Conservation (phyloP, 2,329 filamentous ascomycete genomes). For the Neurospora sp. region DNA sequence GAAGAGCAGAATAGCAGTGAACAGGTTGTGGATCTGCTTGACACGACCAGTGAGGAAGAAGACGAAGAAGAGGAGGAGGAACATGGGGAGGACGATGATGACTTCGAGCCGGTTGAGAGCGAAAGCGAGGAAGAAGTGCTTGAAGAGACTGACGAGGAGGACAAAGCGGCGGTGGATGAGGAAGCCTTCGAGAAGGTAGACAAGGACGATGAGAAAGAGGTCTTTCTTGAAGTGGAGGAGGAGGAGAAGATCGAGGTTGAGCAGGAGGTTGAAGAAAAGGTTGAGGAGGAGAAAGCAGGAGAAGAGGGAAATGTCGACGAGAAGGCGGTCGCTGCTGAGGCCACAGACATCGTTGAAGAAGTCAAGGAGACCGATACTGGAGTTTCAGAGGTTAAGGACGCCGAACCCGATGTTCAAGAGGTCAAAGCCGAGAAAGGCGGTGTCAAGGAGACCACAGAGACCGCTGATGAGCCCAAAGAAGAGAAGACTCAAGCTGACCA, state of each 20-base stretch:
- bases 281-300: not conserved
- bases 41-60: not conserved
- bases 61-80: not conserved
- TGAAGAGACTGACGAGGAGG: not conserved
- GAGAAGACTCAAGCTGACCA: conserved; percentile 1
- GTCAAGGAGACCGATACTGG: not conserved
- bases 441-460: not conserved
- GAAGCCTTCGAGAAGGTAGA: conserved; percentile 1
- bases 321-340: not conserved
- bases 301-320: conserved; percentile 3
- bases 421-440: not conserved
- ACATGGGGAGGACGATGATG: conserved; percentile 4
- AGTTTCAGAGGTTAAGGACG: not conserved
- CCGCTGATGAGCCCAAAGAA: not conserved
- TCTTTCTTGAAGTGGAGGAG: not conserved
- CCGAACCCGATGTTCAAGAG: not conserved
- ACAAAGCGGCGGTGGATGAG: not conserved
- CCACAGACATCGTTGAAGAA: not conserved
- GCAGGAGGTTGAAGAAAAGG: conserved; percentile 2
- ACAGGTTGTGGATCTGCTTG: not conserved
- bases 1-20: not conserved
- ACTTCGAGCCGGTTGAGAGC: conserved; percentile 6
- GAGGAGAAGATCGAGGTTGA: conserved; percentile 3
- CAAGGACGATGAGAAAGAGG: conserved; percentile 1
- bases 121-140: conserved; percentile 4